Percentiles rank a stretch among this genome's conserved stretches.
Conservation (phyloP, 805 yeast genomes). For the Saccharomycopsis sp. region DNA sequence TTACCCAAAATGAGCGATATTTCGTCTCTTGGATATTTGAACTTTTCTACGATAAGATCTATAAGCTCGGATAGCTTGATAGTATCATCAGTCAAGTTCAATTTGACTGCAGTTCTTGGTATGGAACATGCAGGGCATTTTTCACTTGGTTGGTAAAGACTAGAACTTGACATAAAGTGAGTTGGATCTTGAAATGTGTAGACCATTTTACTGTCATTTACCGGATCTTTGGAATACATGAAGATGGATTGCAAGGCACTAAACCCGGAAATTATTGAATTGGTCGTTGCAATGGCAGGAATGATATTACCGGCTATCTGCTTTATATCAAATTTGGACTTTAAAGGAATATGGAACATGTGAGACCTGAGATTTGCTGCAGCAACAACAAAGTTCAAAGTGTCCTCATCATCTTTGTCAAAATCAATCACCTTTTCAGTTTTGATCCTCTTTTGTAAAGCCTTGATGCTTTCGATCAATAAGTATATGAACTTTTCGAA, state of each 20-base stretch:
- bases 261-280: slow-evolving; percentile 90
- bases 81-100: slow-evolving; percentile 27
- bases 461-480: slow-evolving; percentile 12
- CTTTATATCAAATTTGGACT: slow-evolving; percentile 80
- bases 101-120: slow-evolving; percentile 42
- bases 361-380: slow-evolving; percentile 73
- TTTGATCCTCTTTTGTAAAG: slow-evolving; percentile 10
- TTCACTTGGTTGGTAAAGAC: slow-evolving; percentile 54
- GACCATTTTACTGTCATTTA: slow-evolving; percentile 38
- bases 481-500: slow-evolving; percentile 26
- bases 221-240: slow-evolving; percentile 29
- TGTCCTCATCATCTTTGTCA: slow-evolving; percentile 93
- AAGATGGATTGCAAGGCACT: slow-evolving; percentile 65
- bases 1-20: slow-evolving; percentile 51
- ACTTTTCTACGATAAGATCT: slow-evolving; percentile 39
- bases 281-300: slow-evolving; percentile 97
- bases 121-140: slow-evolving; percentile 65
- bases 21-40: slow-evolving; percentile 49
- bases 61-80: slow-evolving; percentile 47
- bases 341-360: slow-evolving; percentile 62
- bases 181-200: slow-evolving; percentile 48
- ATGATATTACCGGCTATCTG: slow-evolving; percentile 97
- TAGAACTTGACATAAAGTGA: slow-evolving; percentile 60
- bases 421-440: slow-evolving; percentile 41
- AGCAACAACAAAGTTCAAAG: slow-evolving; percentile 80